Evolutionary conservation across 345 rosid species (phyloP).

Genomic region (Ceriops tagal): DNA sequence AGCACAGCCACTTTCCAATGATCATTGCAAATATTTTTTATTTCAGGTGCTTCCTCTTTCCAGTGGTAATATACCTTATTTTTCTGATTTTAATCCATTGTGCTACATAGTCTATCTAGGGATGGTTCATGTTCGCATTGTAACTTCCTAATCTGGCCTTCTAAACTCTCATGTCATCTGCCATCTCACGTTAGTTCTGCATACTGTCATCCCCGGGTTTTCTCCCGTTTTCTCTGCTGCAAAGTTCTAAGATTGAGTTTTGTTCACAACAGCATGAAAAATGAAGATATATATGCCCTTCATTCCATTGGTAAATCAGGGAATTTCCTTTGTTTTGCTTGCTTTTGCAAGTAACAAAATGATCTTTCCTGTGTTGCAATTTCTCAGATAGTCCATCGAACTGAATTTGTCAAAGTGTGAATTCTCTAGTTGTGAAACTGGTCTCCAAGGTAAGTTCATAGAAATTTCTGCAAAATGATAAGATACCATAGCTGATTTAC

Average conservation of each 20-base stretch:
- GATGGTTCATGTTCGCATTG: no score
- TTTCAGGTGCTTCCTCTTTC: constrained; percentile 48
- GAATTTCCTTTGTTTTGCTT: background rate
- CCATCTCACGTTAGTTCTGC: no score
- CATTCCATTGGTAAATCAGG: background rate
- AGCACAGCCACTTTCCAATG: constrained; percentile 59
- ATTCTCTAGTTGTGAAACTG: background rate
- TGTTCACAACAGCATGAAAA: no score
- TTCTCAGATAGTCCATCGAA: background rate
- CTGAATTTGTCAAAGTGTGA: background rate
- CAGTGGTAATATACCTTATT: background rate
- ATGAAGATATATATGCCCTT: background rate
- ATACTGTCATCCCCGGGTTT: no score
- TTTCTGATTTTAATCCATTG: background rate
- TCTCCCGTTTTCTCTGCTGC: background rate
- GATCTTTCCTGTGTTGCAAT: background rate
- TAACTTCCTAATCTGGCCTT: no score
- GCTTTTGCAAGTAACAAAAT: background rate
- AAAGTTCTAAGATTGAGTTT: background rate
- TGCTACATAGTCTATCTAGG: background rate
- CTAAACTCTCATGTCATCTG: no score
- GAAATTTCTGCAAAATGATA: no score
- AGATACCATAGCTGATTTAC: background rate
- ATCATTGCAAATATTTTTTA: constrained; percentile 76
- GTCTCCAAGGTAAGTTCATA: no score